These are phyloP conservation scores for Heterobasidion annosum DNA, from an alignment of 1,284 basidiomycete genomes.

Conservation along the genomic window DNA sequence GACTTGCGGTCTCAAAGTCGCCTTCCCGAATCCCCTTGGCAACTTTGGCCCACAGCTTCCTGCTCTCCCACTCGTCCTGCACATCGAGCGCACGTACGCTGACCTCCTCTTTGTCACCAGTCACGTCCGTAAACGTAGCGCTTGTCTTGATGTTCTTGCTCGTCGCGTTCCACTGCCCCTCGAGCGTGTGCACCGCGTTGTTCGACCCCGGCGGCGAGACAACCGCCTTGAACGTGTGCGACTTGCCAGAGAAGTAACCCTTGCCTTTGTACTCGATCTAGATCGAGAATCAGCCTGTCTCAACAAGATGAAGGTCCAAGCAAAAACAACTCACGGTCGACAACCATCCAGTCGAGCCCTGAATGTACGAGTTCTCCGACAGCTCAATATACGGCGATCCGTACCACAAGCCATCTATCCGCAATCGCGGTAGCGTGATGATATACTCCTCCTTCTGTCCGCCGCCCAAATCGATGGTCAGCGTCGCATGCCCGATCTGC, in stretches of 20 bases:
- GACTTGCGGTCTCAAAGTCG: constrained; percentile 87
- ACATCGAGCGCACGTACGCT: constrained; percentile 46
- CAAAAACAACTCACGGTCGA: constrained; percentile 36
- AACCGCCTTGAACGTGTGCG: constrained; percentile 87
- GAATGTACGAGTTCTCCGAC: constrained; percentile 77
- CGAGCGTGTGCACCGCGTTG: constrained; percentile 49
- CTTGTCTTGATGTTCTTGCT: constrained; percentile 46
- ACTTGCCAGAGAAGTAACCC: constrained; percentile 91
- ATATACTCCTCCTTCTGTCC: constrained; percentile 71
- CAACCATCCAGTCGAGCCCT: constrained; percentile 67
- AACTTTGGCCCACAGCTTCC: constrained; percentile 81
- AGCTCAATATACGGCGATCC: constrained; percentile 85
- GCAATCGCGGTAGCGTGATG: constrained; percentile 77
- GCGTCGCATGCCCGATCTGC: constrained; percentile 90
- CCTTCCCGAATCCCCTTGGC: constrained; percentile 87
- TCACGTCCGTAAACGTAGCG: constrained; percentile 56
- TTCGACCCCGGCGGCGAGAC: constrained; percentile 37
- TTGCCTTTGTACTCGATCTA: constrained; percentile 91
- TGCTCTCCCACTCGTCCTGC: constrained; percentile 81
- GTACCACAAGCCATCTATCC: constrained; percentile 49
- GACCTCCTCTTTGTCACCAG: constrained; percentile 66
- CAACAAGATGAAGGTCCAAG: not conserved
- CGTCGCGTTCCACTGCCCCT: constrained; percentile 84
- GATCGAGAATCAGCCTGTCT: not conserved
- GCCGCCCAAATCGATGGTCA: constrained; percentile 60